Conservation (phyloP, 805 yeast species). For the Blastobotrys chiropterorum region DNA sequence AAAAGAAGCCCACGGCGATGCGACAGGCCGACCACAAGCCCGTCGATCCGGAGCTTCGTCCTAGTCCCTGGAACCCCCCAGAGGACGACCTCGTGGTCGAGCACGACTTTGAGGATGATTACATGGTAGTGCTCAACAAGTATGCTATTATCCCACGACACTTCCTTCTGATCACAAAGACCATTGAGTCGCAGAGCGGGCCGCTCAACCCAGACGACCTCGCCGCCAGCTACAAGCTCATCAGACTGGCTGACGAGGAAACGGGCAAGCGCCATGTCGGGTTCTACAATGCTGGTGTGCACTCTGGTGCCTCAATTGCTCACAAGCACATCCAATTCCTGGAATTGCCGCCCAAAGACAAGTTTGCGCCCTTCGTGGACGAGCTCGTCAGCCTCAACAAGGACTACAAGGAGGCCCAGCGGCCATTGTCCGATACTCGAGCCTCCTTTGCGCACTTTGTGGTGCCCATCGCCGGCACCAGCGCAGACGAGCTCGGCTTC, state of each 20-base stretch:
- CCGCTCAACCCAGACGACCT: slow-evolving; percentile 72
- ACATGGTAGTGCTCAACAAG: slow-evolving; percentile 73
- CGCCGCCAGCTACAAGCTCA: slow-evolving; percentile 47
- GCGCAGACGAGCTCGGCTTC: slow-evolving; percentile 57
- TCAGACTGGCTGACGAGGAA: slow-evolving; percentile 43
- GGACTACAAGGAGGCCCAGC: slow-evolving; percentile 30
- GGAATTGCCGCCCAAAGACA: slow-evolving; percentile 46
- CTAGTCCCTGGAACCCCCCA: slow-evolving; percentile 71
- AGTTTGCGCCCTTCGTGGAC: slow-evolving; percentile 39
- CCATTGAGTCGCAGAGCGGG: slow-evolving; percentile 63
- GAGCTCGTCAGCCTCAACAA: slow-evolving; percentile 18
- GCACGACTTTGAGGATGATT: slow-evolving; percentile 42
- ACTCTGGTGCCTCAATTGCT: slow-evolving; percentile 90
- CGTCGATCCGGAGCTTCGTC: slow-evolving; percentile 1
- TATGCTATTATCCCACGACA: slow-evolving; percentile 80
- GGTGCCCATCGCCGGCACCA: slow-evolving; percentile 46
- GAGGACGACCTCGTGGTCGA: slow-evolving; percentile 67
- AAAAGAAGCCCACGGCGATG: slow-evolving; percentile 27
- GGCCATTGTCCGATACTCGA: slow-evolving; percentile 55
- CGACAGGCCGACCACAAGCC: slow-evolving; percentile 8
- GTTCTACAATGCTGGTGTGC: slow-evolving; percentile 82
- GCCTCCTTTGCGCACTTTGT: slow-evolving; percentile 79
- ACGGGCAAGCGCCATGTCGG: slow-evolving; percentile 56
- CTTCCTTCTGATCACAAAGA: slow-evolving; percentile 68
- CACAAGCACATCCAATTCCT: slow-evolving; percentile 91